Evolutionary conservation across 352 stramenopile genomes (phyloP).

Genomic region (Globisporangium paroecandrum): DNA sequence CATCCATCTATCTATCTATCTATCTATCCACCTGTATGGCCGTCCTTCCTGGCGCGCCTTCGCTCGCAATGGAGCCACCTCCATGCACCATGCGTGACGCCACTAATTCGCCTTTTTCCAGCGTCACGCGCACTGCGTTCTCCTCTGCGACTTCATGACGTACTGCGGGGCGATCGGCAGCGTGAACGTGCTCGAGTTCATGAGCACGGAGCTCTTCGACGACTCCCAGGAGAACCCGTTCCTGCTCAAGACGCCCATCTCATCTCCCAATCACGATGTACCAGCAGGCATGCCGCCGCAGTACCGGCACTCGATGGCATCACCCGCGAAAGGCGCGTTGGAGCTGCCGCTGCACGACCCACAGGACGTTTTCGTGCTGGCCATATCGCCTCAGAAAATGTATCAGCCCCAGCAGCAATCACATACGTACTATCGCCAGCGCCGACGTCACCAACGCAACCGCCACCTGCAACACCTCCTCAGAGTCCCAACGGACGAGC

Average conservation of each 20-base stretch:
- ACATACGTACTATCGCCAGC: not conserved
- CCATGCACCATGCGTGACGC: not conserved
- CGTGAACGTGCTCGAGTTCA: constrained; percentile 64
- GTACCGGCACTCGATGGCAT: constrained; percentile 1
- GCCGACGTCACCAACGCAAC: not conserved
- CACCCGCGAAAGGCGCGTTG: not conserved
- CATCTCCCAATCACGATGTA: constrained; percentile 8
- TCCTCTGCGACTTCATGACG: constrained; percentile 17
- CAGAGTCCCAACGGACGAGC: constrained; percentile 5
- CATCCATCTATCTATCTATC: no score
- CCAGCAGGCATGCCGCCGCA: constrained; percentile 2
- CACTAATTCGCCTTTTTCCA: not conserved
- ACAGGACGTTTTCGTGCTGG: not conserved
- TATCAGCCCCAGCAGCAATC: not conserved
- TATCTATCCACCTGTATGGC: not conserved
- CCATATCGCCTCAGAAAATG: not conserved
- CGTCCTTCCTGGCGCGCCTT: not conserved
- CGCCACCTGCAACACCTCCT: not conserved
- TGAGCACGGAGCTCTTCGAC: constrained; percentile 70
- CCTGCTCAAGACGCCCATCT: constrained; percentile 31
- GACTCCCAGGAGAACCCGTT: constrained; percentile 72
- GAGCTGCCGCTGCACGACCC: constrained; percentile 46
- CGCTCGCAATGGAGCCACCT: not conserved
- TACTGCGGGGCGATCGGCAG: constrained; percentile 65
- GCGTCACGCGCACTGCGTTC: not conserved